phyloP scores from a whole-genome alignment of 768 basidiomycete species.

The Boletus sensibilis region DNA sequence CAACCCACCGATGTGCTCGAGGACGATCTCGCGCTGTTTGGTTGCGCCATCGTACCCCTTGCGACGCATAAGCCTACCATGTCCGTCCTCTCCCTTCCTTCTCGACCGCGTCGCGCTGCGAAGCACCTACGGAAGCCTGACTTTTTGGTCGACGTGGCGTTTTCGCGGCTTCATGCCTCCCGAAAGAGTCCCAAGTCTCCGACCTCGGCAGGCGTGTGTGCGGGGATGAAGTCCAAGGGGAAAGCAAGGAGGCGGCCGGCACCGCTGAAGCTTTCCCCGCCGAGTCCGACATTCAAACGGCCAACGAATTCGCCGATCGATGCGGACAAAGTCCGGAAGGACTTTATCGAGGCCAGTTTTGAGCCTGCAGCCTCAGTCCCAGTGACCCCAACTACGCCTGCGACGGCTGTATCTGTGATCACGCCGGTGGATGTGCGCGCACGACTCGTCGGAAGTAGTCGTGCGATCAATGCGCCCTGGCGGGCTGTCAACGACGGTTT shows the following conservation, averaged over 20 bases:
- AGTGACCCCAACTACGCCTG: constrained; percentile 1
- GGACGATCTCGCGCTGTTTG: constrained; percentile 38
- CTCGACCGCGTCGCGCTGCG: constrained; percentile 35
- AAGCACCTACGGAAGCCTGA: constrained; percentile 39
- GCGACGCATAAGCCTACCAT: constrained; percentile 31
- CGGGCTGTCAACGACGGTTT: constrained; percentile 6
- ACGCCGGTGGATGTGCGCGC: neutral
- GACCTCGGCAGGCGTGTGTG: constrained; percentile 8
- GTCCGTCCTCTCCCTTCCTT: constrained; percentile 38
- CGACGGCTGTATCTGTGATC: neutral
- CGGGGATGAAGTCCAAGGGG: constrained; percentile 18
- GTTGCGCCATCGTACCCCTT: constrained; percentile 25
- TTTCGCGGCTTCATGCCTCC: constrained; percentile 14
- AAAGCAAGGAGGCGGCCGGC: constrained; percentile 42
- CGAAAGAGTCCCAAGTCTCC: constrained; percentile 16
- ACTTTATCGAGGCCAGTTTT: constrained; percentile 48
- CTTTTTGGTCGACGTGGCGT: constrained; percentile 34
- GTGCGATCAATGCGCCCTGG: constrained; percentile 6
- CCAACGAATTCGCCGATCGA: constrained; percentile 39
- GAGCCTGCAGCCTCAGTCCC: constrained; percentile 22
- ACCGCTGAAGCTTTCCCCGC: constrained; percentile 40
- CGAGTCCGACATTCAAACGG: constrained; percentile 31
- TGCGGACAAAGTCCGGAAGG: constrained; percentile 33
- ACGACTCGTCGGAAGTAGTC: neutral
- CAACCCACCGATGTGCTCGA: constrained; percentile 33